These are phyloP conservation scores for Xerocomellus intermedius DNA, from an alignment of 768 basidiomycete genomes.

Conservation along the genomic window DNA sequence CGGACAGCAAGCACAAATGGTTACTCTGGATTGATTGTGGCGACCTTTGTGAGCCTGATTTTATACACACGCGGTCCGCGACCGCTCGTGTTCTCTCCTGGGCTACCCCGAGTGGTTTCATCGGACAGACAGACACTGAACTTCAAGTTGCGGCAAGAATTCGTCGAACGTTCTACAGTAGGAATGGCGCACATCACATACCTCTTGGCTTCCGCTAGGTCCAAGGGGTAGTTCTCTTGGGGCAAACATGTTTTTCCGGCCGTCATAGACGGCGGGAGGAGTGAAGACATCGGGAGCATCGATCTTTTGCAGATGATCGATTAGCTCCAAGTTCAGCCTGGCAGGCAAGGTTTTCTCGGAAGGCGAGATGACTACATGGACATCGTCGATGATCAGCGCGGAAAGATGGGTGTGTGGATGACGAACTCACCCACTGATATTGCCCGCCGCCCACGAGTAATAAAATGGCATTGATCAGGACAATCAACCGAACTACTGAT, in stretches of 20 bases:
- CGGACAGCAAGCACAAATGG: slow-evolving; percentile 16
- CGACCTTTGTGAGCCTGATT: slow-evolving; percentile 57
- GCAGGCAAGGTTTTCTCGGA: slow-evolving; percentile 69
- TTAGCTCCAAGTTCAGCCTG: slow-evolving; percentile 67
- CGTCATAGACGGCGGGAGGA: slow-evolving; percentile 74
- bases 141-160: slow-evolving; percentile 34
- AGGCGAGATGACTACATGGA: slow-evolving; percentile 54
- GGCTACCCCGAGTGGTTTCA: slow-evolving; percentile 32
- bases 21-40: slow-evolving; percentile 58
- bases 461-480: slow-evolving; percentile 22
- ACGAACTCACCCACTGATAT: slow-evolving; percentile 22
- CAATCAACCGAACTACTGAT: neutral
- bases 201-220: slow-evolving; percentile 50
- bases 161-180: neutral
- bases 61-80: slow-evolving; percentile 64
- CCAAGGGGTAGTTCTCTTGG: slow-evolving; percentile 61
- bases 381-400: slow-evolving; percentile 14
- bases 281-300: slow-evolving; percentile 67
- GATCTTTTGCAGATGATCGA: slow-evolving; percentile 56
- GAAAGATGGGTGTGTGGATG: neutral
- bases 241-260: slow-evolving; percentile 74
- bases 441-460: neutral
- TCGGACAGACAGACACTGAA: slow-evolving; percentile 59
- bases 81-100: slow-evolving; percentile 33
- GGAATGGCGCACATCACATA: slow-evolving; percentile 22